phyloP scores from a whole-genome alignment of 805 yeast genomes.

The Starmerella vitae region DNA sequence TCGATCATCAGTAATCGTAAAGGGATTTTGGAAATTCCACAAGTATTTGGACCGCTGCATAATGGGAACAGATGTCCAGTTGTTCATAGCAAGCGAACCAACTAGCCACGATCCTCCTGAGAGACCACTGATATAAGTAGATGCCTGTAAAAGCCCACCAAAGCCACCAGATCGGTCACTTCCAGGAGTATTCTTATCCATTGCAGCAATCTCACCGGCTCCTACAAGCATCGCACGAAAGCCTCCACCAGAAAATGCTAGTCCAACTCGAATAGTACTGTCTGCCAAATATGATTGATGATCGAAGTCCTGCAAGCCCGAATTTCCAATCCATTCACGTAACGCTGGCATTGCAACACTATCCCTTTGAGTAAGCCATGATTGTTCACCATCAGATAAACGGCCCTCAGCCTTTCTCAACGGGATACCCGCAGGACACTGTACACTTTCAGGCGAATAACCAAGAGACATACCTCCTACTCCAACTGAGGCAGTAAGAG shows the following conservation, averaged over 20 bases:
- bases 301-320: slow-evolving; percentile 37
- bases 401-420: slow-evolving; percentile 5
- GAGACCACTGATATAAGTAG: slow-evolving; percentile 61
- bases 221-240: slow-evolving; percentile 79
- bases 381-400: slow-evolving; percentile 15
- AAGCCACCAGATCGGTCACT: slow-evolving; percentile 36
- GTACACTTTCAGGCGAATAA: slow-evolving; percentile 4
- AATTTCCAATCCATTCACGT: slow-evolving; percentile 33
- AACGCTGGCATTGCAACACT: slow-evolving; percentile 27
- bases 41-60: slow-evolving; percentile 37
- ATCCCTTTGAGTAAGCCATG: slow-evolving; percentile 25
- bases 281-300: slow-evolving; percentile 25
- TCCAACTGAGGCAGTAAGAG: too few species aligned
- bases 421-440: slow-evolving; percentile 2
- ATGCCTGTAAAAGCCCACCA: slow-evolving; percentile 60
- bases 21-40: slow-evolving; percentile 57
- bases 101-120: slow-evolving; percentile 81
- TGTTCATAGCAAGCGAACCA: slow-evolving; percentile 52
- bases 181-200: slow-evolving; percentile 56
- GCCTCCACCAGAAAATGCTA: slow-evolving; percentile 74
- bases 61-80: slow-evolving; percentile 57
- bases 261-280: slow-evolving; percentile 36
- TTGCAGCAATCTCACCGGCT: slow-evolving; percentile 69
- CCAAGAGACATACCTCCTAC: too few species aligned
- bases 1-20: slow-evolving; percentile 49